phyloP scores from a whole-genome alignment of 225 moss, liverwort and hornwort species.

The Marchantia polymorpha region DNA sequence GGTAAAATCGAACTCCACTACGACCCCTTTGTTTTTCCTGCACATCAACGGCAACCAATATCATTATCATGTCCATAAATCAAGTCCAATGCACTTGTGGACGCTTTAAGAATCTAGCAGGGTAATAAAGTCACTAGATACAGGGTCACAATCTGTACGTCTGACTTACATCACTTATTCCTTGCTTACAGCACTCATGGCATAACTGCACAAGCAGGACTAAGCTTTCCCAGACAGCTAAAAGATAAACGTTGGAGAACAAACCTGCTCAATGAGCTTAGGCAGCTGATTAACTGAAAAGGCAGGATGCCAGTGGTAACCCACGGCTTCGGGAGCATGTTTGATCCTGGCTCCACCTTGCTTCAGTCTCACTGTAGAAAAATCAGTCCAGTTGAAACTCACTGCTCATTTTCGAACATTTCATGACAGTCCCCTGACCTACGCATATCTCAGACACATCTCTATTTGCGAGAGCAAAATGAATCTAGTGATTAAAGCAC shows the following conservation, averaged over 20 bases:
- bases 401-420: background rate
- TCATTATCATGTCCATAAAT: background rate
- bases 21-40: conserved; percentile 86
- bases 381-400: background rate
- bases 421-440: too few relatives aligned
- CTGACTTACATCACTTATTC: too few relatives aligned
- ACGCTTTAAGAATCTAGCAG: too few relatives aligned
- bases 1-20: conserved; percentile 73
- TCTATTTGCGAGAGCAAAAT: too few relatives aligned
- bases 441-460: too few relatives aligned
- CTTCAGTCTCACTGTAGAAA: conserved; percentile 69
- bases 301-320: conserved; percentile 89
- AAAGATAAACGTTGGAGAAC: background rate
- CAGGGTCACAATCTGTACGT: too few relatives aligned
- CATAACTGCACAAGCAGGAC: too few relatives aligned
- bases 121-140: too few relatives aligned
- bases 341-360: conserved; percentile 70
- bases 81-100: too few relatives aligned
- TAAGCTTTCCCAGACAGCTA: too few relatives aligned
- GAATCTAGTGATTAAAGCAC: too few relatives aligned
- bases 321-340: conserved; percentile 71
- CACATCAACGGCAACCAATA: background rate
- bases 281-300: conserved; percentile 71
- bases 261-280: conserved; percentile 73
- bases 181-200: too few relatives aligned